These are phyloP conservation scores for Apostasia ramifera DNA, from an alignment of 106 monocot species.

Conservation along the genomic window DNA sequence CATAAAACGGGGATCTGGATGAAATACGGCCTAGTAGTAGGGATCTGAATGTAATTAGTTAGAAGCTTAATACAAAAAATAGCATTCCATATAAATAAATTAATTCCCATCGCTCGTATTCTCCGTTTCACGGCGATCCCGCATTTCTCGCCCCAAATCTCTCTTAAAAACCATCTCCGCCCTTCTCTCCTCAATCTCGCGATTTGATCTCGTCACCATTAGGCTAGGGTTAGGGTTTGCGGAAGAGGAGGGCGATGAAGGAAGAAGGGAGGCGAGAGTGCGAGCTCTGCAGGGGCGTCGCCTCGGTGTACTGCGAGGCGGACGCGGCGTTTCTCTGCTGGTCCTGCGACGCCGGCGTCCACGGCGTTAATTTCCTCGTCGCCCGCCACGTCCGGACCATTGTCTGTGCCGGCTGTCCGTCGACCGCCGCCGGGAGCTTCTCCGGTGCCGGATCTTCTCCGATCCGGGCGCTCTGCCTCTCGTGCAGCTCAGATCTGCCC, in stretches of 20 bases:
- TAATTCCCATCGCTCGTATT: no score
- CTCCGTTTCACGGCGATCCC: no score
- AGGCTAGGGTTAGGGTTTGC: neutral
- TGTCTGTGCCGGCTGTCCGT: conserved; percentile 11
- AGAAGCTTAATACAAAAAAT: no score
- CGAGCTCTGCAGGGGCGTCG: conserved; percentile 56
- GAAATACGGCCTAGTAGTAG: no score
- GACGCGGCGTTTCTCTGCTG: conserved; percentile 64
- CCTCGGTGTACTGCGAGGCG: conserved; percentile 62
- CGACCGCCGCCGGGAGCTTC: conserved; percentile 6
- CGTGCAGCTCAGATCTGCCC: conserved; percentile 9
- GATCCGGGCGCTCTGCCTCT: conserved; percentile 22
- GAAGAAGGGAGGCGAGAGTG: conserved; percentile 11
- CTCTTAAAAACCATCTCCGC: no score
- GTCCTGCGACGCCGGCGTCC: conserved; percentile 41
- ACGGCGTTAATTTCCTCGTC: conserved; percentile 39
- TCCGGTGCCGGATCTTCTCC: conserved; percentile 10
- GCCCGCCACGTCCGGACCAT: conserved; percentile 29
- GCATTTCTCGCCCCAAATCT: no score
- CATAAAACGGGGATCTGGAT: no score
- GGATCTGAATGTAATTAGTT: no score
- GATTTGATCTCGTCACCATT: no score
- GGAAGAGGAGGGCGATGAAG: neutral
- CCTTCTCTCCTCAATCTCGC: no score
- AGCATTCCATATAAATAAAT: no score